phyloP scores from a whole-genome alignment of 139 green algal species.

The Chlamydomonas applanata region DNA sequence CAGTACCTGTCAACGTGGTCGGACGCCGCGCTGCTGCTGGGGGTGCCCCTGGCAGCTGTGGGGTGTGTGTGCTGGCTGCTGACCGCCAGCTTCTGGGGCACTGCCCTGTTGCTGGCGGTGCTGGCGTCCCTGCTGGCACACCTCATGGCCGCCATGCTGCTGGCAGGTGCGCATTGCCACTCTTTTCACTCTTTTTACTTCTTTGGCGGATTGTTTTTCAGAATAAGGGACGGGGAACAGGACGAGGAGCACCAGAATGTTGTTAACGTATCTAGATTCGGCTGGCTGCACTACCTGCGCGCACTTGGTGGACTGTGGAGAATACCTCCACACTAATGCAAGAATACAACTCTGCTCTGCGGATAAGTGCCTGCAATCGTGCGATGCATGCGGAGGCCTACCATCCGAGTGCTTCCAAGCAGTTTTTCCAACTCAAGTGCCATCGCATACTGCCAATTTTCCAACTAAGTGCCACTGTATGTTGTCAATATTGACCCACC shows the following conservation, averaged over 20 bases:
- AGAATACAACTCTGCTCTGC: no score
- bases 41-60: slow-evolving; percentile 37
- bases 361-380: no score
- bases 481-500: not conserved
- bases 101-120: slow-evolving; percentile 50
- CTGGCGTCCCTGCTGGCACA: slow-evolving; percentile 73
- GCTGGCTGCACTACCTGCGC: no score
- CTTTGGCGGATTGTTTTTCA: not conserved
- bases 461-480: not conserved
- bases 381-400: no score
- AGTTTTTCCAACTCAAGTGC: no score
- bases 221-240: not conserved
- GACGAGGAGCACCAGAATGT: not conserved
- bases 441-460: no score
- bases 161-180: slow-evolving; percentile 38
- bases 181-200: not conserved
- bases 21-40: slow-evolving; percentile 33
- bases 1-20: slow-evolving; percentile 23
- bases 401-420: no score
- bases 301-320: no score
- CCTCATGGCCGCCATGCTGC: slow-evolving; percentile 72
- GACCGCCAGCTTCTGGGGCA: slow-evolving; percentile 52
- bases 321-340: no score
- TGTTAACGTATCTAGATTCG: no score
- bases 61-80: slow-evolving; percentile 22